Conservation (phyloP, 2,329 filamentous ascomycete genomes). For the Colletotrichum tropicicola region DNA sequence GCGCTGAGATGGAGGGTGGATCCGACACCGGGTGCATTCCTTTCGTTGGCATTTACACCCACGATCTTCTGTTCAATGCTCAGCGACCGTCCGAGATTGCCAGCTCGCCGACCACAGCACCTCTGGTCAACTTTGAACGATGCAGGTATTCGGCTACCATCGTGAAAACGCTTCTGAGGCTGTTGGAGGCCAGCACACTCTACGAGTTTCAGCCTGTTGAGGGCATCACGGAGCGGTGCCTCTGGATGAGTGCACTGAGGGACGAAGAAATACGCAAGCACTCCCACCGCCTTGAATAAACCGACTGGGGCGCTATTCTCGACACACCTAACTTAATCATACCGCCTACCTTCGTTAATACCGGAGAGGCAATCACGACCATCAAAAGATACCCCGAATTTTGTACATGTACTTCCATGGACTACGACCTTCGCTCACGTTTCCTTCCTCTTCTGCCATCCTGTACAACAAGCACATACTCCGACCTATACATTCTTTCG, state of each 20-base stretch:
- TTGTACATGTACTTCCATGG: constrained; percentile 13
- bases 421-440: constrained; percentile 21
- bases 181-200: constrained; percentile 81
- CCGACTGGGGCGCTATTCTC: not conserved
- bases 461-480: constrained; percentile 19
- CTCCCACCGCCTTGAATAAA: constrained; percentile 59
- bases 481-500: constrained; percentile 13
- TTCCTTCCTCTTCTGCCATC: constrained; percentile 15
- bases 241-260: constrained; percentile 83
- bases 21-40: constrained; percentile 80
- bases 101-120: constrained; percentile 70
- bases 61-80: constrained; percentile 83
- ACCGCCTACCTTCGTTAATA: not conserved
- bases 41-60: constrained; percentile 85
- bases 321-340: not conserved
- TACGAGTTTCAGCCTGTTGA: constrained; percentile 81
- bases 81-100: constrained; percentile 81
- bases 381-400: not conserved
- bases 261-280: constrained; percentile 77
- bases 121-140: constrained; percentile 84
- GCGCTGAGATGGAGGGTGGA: constrained; percentile 80
- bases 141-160: constrained; percentile 80
- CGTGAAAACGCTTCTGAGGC: constrained; percentile 79
- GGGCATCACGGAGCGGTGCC: constrained; percentile 79
- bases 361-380: not conserved